Percentiles rank a stretch among this genome's conserved stretches.
phyloP scores from a whole-genome alignment of 352 stramenopile genomes.

The Phytophthora pisi region DNA sequence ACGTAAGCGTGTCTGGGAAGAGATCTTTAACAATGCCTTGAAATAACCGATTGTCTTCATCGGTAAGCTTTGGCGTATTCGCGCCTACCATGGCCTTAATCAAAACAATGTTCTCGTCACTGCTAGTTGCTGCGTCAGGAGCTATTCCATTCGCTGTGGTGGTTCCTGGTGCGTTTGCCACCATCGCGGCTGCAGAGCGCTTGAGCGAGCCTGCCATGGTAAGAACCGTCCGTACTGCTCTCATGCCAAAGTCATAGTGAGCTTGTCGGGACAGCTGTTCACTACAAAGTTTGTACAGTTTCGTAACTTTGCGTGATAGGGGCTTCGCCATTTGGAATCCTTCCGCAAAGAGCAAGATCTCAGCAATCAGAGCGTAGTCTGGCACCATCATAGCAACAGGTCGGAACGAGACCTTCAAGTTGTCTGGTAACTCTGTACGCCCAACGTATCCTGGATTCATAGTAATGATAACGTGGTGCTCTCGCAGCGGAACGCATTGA shows the following conservation, averaged over 20 bases:
- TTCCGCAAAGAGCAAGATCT: constrained; percentile 86
- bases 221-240: constrained; percentile 84
- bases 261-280: constrained; percentile 86
- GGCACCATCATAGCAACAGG: constrained; percentile 91
- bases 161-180: constrained; percentile 3
- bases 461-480: constrained; percentile 87
- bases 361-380: constrained; percentile 82
- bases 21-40: constrained; percentile 88
- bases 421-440: constrained; percentile 84
- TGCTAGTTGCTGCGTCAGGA: constrained; percentile 12
- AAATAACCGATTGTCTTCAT: constrained; percentile 90
- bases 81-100: constrained; percentile 94
- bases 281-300: constrained; percentile 84
- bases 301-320: constrained; percentile 73
- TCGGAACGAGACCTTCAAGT: constrained; percentile 85
- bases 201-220: constrained; percentile 78
- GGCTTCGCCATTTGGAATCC: constrained; percentile 74
- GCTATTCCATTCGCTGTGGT: constrained; percentile 4
- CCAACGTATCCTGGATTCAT: constrained; percentile 90
- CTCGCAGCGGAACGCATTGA: constrained; percentile 53
- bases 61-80: constrained; percentile 92
- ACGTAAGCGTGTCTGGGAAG: constrained; percentile 63
- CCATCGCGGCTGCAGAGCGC: constrained; percentile 21
- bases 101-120: constrained; percentile 81
- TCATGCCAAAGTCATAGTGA: constrained; percentile 92